Percentiles rank a stretch among this genome's conserved stretches.
These are phyloP conservation scores for Petunia hybrid DNA, from an alignment of 305 asterid species.

Conservation along the genomic window DNA sequence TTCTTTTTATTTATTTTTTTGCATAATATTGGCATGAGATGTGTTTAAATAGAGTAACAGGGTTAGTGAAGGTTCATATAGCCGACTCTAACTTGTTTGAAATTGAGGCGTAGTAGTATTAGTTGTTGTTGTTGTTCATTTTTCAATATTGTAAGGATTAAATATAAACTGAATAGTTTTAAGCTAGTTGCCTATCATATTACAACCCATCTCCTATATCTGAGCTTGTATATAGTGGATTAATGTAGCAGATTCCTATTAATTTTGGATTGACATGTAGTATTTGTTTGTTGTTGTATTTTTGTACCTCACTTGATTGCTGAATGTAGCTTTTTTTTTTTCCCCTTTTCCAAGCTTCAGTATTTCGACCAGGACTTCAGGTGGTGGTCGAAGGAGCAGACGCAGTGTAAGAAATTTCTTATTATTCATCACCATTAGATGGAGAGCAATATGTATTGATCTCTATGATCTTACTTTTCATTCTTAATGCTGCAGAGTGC, in stretches of 20 bases:
- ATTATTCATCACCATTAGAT: not conserved
- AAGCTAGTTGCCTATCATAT: not conserved
- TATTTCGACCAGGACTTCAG: constrained; percentile 57
- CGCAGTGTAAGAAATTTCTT: constrained; percentile 58
- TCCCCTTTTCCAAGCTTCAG: constrained; percentile 48
- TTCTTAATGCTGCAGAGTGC: constrained; percentile 60
- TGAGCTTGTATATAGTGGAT: not conserved
- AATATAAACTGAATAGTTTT: not conserved
- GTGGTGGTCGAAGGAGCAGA: constrained; percentile 59
- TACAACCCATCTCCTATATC: not conserved
- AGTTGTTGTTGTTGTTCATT: not conserved
- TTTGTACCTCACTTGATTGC: not conserved
- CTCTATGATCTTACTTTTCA: constrained; percentile 30
- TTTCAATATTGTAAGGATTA: not conserved
- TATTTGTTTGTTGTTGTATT: not conserved
- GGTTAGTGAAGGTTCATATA: too few species aligned
- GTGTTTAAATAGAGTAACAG: too few species aligned
- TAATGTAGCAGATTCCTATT: not conserved
- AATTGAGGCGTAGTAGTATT: too few species aligned
- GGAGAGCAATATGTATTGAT: not conserved
- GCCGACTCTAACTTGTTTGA: too few species aligned
- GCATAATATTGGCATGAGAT: too few species aligned
- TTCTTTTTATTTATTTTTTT: too few species aligned
- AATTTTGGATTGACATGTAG: constrained; percentile 1
- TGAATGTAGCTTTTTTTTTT: constrained; percentile 9